These are phyloP conservation scores for Neofusicoccum ribis DNA, from an alignment of 2,329 filamentous ascomycete genomes.

Conservation along the genomic window DNA sequence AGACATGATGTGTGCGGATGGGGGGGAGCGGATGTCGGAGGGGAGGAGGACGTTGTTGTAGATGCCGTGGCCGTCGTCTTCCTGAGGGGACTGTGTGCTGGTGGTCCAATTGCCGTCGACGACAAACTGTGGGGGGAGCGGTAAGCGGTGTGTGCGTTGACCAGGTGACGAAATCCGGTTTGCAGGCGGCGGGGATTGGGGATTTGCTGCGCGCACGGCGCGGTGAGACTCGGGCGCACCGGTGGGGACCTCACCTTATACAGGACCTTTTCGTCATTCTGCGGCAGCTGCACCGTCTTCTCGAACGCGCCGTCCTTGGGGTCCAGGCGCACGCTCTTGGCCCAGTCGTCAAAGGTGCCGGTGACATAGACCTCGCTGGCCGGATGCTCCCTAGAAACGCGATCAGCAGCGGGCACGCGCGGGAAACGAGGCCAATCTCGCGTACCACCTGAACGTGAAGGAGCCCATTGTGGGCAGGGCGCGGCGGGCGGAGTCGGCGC, in stretches of 20 bases:
- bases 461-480: constrained; percentile 56
- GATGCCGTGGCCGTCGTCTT: constrained; percentile 80
- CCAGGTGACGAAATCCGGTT: constrained; percentile 19
- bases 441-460: constrained; percentile 72
- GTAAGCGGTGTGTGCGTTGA: constrained; percentile 22
- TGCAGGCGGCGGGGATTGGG: constrained; percentile 17
- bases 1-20: constrained; percentile 58
- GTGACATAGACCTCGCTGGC: constrained; percentile 91
- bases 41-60: constrained; percentile 88
- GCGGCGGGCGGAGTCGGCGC: background rate
- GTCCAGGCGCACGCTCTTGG: constrained; percentile 79
- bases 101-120: constrained; percentile 89
- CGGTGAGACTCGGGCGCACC: constrained; percentile 13
- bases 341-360: constrained; percentile 94
- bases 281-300: constrained; percentile 75
- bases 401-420: constrained; percentile 5
- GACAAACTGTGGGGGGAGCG: constrained; percentile 68
- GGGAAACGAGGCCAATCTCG: constrained; percentile 25
- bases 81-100: constrained; percentile 77
- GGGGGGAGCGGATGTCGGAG: constrained; percentile 63
- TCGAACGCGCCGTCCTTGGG: constrained; percentile 71
- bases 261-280: constrained; percentile 70
- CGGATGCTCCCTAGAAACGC: constrained; percentile 69
- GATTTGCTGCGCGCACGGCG: constrained; percentile 9
- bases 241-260: constrained; percentile 75